Evolutionary conservation across 768 basidiomycete genomes (phyloP).

Genomic region (Amanita pseudoporphyria): DNA sequence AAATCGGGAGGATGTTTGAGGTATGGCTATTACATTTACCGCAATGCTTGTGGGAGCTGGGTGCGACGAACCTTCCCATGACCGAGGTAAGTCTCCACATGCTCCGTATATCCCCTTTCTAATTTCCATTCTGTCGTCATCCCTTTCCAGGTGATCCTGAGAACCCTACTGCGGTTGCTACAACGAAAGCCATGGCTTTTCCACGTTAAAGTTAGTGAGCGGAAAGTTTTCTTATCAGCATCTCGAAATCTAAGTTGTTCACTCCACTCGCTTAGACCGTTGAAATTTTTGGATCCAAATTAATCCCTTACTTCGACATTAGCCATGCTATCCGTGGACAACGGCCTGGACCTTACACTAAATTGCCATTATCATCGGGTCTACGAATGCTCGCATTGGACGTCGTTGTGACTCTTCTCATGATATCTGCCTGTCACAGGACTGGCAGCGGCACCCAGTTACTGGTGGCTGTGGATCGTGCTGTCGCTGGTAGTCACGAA

Average conservation of each 20-base stretch:
- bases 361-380: constrained; percentile 36
- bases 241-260: no score
- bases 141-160: constrained; percentile 39
- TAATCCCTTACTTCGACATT: constrained; percentile 76
- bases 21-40: constrained; percentile 75
- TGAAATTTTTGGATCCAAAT: constrained; percentile 41
- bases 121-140: constrained; percentile 1
- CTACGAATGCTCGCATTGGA: constrained; percentile 57
- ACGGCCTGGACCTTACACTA: constrained; percentile 69
- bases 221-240: neutral
- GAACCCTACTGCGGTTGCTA: constrained; percentile 49
- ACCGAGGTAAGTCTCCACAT: constrained; percentile 42
- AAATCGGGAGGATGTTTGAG: constrained; percentile 27
- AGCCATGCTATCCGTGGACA: constrained; percentile 66
- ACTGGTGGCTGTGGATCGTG: constrained; percentile 22
- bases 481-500: constrained; percentile 28
- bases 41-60: constrained; percentile 79
- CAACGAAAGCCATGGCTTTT: constrained; percentile 45
- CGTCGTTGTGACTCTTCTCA: constrained; percentile 32
- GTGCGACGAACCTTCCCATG: constrained; percentile 38
- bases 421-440: constrained; percentile 3
- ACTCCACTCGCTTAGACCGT: constrained; percentile 28
- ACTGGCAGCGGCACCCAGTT: constrained; percentile 12
- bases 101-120: neutral
- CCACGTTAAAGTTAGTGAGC: constrained; percentile 31